phyloP scores from a whole-genome alignment of 352 stramenopile species.

The Globisporangium recalcitrans region DNA sequence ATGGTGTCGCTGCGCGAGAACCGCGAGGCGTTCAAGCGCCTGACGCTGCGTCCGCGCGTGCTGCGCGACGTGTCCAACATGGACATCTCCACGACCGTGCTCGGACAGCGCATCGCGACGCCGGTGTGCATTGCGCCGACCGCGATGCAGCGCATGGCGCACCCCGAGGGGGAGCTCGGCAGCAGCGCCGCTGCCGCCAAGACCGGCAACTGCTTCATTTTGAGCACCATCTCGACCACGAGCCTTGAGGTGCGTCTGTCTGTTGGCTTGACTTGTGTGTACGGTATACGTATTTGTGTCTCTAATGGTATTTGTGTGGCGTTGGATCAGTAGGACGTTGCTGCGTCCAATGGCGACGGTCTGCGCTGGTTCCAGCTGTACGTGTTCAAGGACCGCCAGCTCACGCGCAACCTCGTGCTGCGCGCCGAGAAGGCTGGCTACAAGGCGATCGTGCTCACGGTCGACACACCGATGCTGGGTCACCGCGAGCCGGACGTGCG shows the following conservation, averaged over 20 bases:
- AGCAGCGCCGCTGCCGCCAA: conserved; percentile 79
- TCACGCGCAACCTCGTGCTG: conserved; percentile 89
- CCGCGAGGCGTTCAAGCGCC: conserved; percentile 87
- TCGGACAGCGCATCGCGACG: conserved; percentile 87
- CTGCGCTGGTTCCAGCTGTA: conserved; percentile 95
- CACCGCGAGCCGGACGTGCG: conserved; percentile 94
- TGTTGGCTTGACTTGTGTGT: background rate
- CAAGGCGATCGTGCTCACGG: conserved; percentile 93
- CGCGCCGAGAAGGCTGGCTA: conserved; percentile 91
- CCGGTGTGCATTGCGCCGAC: conserved; percentile 91
- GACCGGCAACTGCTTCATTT: conserved; percentile 86
- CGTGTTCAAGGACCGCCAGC: conserved; percentile 91
- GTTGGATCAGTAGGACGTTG: conserved; percentile 32
- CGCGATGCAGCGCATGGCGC: conserved; percentile 93
- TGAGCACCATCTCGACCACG: conserved; percentile 92
- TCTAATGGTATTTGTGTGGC: too few species aligned
- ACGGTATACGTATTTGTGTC: background rate
- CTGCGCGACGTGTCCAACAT: conserved; percentile 92
- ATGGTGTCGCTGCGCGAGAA: conserved; percentile 81
- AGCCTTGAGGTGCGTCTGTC: conserved; percentile 65
- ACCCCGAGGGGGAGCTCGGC: conserved; percentile 91
- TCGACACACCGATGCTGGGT: conserved; percentile 95
- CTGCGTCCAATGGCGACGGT: conserved; percentile 55
- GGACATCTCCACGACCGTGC: conserved; percentile 87
- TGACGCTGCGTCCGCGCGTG: conserved; percentile 93